Percentiles rank a stretch among this genome's conserved stretches.
Evolutionary conservation across 768 basidiomycete species (phyloP).

Genomic region (Termitomyces sp.): DNA sequence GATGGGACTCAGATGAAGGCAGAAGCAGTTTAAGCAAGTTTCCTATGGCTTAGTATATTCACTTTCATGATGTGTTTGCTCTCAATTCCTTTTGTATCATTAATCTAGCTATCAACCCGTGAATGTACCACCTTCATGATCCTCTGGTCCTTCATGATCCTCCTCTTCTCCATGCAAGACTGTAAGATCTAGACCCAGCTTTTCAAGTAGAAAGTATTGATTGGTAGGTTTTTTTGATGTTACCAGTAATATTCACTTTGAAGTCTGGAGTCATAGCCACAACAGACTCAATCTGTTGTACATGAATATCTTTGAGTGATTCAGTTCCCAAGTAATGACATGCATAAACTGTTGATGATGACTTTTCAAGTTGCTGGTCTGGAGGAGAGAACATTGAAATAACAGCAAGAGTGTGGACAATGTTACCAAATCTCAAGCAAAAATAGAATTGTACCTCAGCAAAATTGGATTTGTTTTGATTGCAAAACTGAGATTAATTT

Average conservation of each 20-base stretch:
- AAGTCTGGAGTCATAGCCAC: neutral
- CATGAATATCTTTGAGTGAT: neutral
- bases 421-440: neutral
- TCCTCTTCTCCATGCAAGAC: neutral
- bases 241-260: neutral
- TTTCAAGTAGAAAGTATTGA: neutral
- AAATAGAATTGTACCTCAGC: neutral
- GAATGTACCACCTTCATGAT: neutral
- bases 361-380: neutral
- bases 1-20: too few species aligned
- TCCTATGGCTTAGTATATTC: too few species aligned
- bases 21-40: too few species aligned
- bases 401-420: conserved; percentile 5
- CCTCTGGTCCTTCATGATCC: neutral
- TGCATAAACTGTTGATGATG: neutral
- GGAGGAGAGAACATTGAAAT: conserved; percentile 7
- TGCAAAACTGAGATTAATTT: neutral
- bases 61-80: too few species aligned
- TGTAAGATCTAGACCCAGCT: neutral
- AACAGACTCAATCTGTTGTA: neutral
- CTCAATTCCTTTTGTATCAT: too few species aligned
- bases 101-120: neutral
- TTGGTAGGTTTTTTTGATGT: neutral
- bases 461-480: neutral
- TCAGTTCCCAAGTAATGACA: neutral